Percentiles rank a stretch among this genome's conserved stretches.
These are phyloP conservation scores for Neoboletus magnificus DNA, from an alignment of 768 basidiomycete genomes.

Conservation along the genomic window DNA sequence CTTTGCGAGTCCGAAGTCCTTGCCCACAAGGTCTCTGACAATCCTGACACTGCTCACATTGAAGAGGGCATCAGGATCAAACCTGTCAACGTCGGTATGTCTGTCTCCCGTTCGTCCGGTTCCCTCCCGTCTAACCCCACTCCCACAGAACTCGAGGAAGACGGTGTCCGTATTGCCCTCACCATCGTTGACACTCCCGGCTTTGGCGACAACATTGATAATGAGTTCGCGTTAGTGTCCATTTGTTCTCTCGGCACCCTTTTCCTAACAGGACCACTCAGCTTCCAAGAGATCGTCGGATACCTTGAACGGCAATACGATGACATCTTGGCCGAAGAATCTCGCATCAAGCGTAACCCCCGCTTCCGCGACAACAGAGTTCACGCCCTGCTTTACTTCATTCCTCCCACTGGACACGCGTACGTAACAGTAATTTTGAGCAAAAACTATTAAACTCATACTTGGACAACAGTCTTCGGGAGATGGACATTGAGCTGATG, in stretches of 20 bases:
- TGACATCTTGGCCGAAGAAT: conserved; percentile 97
- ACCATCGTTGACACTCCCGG: conserved; percentile 99
- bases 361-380: conserved; percentile 98
- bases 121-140: conserved; percentile 1
- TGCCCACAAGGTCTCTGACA: conserved; percentile 79
- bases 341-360: conserved; percentile 98
- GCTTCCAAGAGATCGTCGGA: conserved; percentile 96
- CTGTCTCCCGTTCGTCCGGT: background rate
- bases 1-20: conserved; percentile 96
- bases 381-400: conserved; percentile 96
- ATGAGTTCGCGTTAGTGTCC: conserved; percentile 86
- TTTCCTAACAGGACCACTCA: conserved; percentile 30
- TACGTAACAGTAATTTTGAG: conserved; percentile 41
- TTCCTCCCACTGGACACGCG: conserved; percentile 97
- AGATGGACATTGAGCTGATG: conserved; percentile 99
- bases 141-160: conserved; percentile 87
- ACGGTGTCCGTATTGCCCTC: conserved; percentile 95
- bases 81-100: conserved; percentile 83
- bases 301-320: conserved; percentile 99
- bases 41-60: conserved; percentile 85
- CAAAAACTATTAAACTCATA: background rate
- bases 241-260: conserved; percentile 3
- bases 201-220: conserved; percentile 98
- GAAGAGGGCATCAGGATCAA: conserved; percentile 95
- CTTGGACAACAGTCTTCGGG: conserved; percentile 61